A percentile compares a stretch with the other conserved stretches of the same genome.
Evolutionary conservation across 768 basidiomycete genomes (phyloP).

Genomic region (Megacollybia marginata): DNA sequence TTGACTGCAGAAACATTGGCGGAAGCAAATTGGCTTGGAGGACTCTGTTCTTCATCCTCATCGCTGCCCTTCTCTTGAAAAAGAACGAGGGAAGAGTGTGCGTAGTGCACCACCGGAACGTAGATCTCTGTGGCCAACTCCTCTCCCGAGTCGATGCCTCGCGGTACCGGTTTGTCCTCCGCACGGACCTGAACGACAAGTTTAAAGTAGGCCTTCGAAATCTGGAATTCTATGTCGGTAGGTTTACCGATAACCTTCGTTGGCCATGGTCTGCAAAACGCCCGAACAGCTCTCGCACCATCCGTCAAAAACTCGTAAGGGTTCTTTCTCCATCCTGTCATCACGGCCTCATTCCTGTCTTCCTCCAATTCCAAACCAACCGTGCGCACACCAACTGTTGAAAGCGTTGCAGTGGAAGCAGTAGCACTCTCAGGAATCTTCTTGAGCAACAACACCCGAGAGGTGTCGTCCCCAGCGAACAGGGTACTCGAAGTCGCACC

Average conservation of each 20-base stretch:
- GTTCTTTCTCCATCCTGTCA: constrained; percentile 33
- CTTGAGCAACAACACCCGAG: constrained; percentile 31
- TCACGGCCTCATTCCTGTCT: constrained; percentile 8
- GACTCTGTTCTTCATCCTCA: constrained; percentile 4
- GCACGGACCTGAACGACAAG: constrained; percentile 55
- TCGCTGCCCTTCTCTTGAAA: constrained; percentile 5
- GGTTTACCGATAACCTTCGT: constrained; percentile 64
- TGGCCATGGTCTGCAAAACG: constrained; percentile 84
- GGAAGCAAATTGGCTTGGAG: background rate
- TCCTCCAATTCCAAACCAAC: constrained; percentile 11
- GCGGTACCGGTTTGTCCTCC: constrained; percentile 38
- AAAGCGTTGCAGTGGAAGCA: constrained; percentile 28
- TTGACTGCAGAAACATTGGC: background rate
- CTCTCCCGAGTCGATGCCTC: constrained; percentile 18
- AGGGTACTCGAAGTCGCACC: constrained; percentile 12
- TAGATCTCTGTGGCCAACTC: constrained; percentile 80
- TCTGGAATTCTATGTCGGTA: constrained; percentile 65
- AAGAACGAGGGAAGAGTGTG: constrained; percentile 32
- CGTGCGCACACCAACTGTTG: constrained; percentile 19
- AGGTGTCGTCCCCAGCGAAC: constrained; percentile 22
- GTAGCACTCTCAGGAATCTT: constrained; percentile 15
- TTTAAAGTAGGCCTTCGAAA: constrained; percentile 62
- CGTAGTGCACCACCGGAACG: constrained; percentile 87
- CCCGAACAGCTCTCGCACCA: constrained; percentile 77
- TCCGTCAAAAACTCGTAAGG: constrained; percentile 73